Conservation (phyloP, 2,329 filamentous ascomycete species). For the Neurospora sp. region DNA sequence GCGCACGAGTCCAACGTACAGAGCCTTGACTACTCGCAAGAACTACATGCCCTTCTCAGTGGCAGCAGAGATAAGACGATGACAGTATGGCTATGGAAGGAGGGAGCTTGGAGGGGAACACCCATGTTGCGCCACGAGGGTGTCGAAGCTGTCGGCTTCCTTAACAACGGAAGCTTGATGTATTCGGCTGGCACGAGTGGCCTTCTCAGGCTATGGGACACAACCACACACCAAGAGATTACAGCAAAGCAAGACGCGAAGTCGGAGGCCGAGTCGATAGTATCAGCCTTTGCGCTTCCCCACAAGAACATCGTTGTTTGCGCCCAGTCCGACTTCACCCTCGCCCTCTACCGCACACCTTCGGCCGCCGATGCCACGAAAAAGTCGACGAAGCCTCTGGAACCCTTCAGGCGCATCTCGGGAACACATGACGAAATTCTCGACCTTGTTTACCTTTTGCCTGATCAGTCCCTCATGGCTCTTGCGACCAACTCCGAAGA, state of each 20-base stretch:
- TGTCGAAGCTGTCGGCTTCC: slow-evolving; percentile 74
- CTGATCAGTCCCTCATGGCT: slow-evolving; percentile 71
- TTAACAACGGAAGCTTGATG: slow-evolving; percentile 59
- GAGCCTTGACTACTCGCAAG: slow-evolving; percentile 67
- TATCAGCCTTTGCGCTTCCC: slow-evolving; percentile 58
- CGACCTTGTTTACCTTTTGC: slow-evolving; percentile 77
- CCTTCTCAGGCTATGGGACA: slow-evolving; percentile 73
- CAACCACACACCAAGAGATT: slow-evolving; percentile 65
- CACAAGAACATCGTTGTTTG: slow-evolving; percentile 64
- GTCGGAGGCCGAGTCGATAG: slow-evolving; percentile 55
- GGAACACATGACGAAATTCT: slow-evolving; percentile 98
- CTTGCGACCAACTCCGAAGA: slow-evolving; percentile 94
- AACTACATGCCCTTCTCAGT: slow-evolving; percentile 68
- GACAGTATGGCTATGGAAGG: slow-evolving; percentile 92
- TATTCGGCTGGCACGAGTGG: slow-evolving; percentile 83
- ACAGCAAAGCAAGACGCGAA: slow-evolving; percentile 60
- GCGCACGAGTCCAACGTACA: slow-evolving; percentile 95
- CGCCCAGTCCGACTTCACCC: slow-evolving; percentile 80
- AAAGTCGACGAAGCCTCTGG: slow-evolving; percentile 21
- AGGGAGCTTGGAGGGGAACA: slow-evolving; percentile 69
- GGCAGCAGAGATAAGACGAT: slow-evolving; percentile 88
- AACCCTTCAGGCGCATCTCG: slow-evolving; percentile 68
- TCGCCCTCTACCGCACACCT: slow-evolving; percentile 57
- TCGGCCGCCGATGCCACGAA: slow-evolving; percentile 27
- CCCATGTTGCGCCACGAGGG: slow-evolving; percentile 81